Conservation (phyloP, 2,329 filamentous ascomycete species). For the Fusarium sp. region DNA sequence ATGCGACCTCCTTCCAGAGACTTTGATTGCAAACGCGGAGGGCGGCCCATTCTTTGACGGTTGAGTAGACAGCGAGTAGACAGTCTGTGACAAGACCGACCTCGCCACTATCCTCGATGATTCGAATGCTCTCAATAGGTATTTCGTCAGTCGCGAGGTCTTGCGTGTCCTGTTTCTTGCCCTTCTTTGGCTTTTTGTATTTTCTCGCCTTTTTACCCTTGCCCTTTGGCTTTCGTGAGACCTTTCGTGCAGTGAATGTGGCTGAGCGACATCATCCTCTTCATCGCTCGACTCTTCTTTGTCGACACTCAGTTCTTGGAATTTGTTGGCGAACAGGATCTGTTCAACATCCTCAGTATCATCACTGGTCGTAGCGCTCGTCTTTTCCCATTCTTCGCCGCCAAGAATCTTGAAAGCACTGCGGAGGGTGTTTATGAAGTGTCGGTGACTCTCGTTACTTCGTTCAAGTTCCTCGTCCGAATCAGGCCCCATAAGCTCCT, state of each 20-base stretch:
- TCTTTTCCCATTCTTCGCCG: conserved; percentile 40
- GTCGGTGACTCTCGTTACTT: conserved; percentile 54
- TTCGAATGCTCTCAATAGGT: conserved; percentile 56
- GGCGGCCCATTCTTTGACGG: conserved; percentile 51
- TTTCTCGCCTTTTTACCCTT: conserved; percentile 9
- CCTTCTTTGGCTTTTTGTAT: conserved; percentile 32
- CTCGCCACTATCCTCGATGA: conserved; percentile 50
- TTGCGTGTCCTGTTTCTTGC: conserved; percentile 25
- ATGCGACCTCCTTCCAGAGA: conserved; percentile 57
- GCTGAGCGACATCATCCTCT: not conserved
- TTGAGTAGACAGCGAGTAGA: conserved; percentile 54
- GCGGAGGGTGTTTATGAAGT: conserved; percentile 55
- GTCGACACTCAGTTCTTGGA: conserved; percentile 16
- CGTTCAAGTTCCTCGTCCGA: conserved; percentile 46
- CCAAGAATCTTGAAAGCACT: conserved; percentile 51
- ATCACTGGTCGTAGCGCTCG: not conserved
- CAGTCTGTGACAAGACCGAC: conserved; percentile 53
- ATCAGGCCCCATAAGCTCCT: conserved; percentile 45
- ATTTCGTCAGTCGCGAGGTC: conserved; percentile 48
- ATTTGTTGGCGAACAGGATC: conserved; percentile 21
- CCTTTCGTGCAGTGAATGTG: not conserved
- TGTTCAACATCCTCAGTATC: conserved; percentile 37
- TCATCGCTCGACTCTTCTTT: conserved; percentile 11
- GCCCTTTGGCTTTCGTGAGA: not conserved
- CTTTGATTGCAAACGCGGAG: conserved; percentile 54